A percentile compares a stretch with the other conserved stretches of the same genome.
phyloP scores from a whole-genome alignment of 2,329 filamentous ascomycete genomes.

The Celoporthe dispersa region DNA sequence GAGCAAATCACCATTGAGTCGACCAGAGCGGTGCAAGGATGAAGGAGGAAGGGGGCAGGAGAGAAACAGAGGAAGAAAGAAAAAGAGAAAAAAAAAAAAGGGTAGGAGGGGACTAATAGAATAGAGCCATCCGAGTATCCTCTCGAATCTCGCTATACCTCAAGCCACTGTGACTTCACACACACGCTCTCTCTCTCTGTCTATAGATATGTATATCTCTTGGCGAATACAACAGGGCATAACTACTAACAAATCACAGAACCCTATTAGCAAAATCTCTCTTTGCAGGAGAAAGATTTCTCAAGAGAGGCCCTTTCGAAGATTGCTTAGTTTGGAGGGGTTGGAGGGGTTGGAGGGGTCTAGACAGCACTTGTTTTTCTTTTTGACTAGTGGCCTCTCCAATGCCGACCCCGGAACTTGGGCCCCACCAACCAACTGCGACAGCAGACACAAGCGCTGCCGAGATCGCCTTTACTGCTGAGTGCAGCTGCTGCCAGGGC shows the following conservation, averaged over 20 bases:
- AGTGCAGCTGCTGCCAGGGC: neutral
- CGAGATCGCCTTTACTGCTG: neutral
- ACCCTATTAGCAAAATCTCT: neutral
- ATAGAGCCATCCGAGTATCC: neutral
- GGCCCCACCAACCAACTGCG: neutral
- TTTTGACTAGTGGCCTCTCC: neutral
- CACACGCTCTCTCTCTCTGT: too few species aligned
- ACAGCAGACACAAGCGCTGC: neutral
- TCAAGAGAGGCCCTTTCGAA: neutral
- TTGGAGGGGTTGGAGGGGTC: neutral
- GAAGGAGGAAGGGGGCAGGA: neutral
- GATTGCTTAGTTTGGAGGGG: neutral
- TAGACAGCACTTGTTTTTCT: neutral
- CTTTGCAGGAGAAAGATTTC: neutral
- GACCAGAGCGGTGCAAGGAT: conserved; percentile 7
- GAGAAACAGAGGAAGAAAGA: neutral
- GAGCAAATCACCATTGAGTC: conserved; percentile 8
- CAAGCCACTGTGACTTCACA: neutral
- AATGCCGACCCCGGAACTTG: conserved; percentile 26
- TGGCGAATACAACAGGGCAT: neutral
- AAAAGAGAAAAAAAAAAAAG: neutral
- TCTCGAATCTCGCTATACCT: neutral
- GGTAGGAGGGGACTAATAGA: neutral
- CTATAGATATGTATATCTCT: neutral
- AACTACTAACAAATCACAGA: neutral